Base-by-base conservation (phyloP, 441 rosid genomes). In the Aquilaria agallochum region DNA sequence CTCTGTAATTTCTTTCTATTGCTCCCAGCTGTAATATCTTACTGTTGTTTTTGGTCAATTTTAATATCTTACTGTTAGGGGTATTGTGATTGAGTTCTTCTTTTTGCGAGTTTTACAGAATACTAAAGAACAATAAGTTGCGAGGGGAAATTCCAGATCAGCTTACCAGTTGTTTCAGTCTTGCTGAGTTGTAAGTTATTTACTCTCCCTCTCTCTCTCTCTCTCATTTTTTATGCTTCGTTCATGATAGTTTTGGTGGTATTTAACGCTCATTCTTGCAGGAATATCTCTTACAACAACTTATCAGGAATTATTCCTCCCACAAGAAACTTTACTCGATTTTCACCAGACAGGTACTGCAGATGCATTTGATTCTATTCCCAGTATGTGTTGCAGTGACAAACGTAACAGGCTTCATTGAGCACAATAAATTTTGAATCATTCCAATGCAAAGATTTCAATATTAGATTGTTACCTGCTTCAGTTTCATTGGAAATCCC, bases 261-360 rank as follows among this genome's bases (percentile, higher is more conserved):
- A 20, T 20, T 20, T 3, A 10, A 15, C 15, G 40, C 59, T 31
- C 50, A 0, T 45, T 3, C 31, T 10, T 31, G n/a, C 68, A 95
- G 99, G 85, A 92, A 95, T 72, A 71, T 95, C 47, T 90, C 99
- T 4, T 77, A 78, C 80, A 95, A 95, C 81, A 92, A 92, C 65
- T 69, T 95, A 13, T 88, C 99, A 1, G 99, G 99, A 33, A 36
- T 69, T 15, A 71, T 89, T 53, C 96, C 97, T 5, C 78, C 79
- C 2, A 64, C 70, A 49, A 75, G 83, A 52, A 92, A 95, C 74
- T 82, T 92, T 66, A 68, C 95, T 0, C 79, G 78, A 36, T 92
- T 84, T 76, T 73, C 90, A 5, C 74, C 92, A 0, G 74, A 81
- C 40, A 86, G 99, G 99, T 95, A 76, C 11, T 44, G 64, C 36